Evolutionary conservation across 1,139 yeast genomes (phyloP).

Genomic region (Pichia sp.): DNA sequence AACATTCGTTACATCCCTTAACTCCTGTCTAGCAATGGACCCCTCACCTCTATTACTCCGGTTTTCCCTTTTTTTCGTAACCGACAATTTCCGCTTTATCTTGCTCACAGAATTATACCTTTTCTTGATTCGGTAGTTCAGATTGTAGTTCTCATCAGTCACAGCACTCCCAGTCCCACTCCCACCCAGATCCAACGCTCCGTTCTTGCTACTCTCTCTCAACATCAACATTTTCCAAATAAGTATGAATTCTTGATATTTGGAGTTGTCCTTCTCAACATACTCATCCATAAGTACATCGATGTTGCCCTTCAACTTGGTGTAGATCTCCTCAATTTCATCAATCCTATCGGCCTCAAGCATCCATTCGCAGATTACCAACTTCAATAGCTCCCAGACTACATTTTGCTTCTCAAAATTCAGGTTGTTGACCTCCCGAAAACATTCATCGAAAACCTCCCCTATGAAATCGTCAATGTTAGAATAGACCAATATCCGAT

Average conservation of each 20-base stretch:
- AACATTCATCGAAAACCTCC: conserved; percentile 4
- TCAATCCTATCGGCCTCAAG: not conserved
- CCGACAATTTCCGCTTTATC: conserved; percentile 4
- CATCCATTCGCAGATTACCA: conserved; percentile 12
- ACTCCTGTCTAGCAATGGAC: not conserved
- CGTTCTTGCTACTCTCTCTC: not conserved
- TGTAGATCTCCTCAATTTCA: not conserved
- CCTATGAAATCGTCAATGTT: conserved; percentile 9
- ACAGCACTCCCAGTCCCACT: not conserved
- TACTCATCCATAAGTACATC: not conserved
- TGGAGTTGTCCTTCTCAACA: conserved; percentile 13
- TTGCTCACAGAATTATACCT: not conserved
- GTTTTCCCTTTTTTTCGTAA: not conserved
- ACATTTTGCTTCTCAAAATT: conserved; percentile 6
- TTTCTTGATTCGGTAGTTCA: not conserved
- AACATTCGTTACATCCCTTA: not conserved
- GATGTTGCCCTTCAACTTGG: not conserved
- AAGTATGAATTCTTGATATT: conserved; percentile 9
- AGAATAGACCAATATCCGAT: conserved; percentile 1
- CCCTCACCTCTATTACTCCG: too few species aligned
- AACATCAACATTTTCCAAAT: conserved; percentile 8
- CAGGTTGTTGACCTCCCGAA: conserved; percentile 3
- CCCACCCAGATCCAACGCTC: not conserved
- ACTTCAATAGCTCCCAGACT: conserved; percentile 12
- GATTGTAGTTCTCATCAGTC: not conserved